Evolutionary conservation across 257 asterid species (phyloP), one percentile per base, ranked within the genome.

Genomic region (Craterostigma plantagineum): DNA sequence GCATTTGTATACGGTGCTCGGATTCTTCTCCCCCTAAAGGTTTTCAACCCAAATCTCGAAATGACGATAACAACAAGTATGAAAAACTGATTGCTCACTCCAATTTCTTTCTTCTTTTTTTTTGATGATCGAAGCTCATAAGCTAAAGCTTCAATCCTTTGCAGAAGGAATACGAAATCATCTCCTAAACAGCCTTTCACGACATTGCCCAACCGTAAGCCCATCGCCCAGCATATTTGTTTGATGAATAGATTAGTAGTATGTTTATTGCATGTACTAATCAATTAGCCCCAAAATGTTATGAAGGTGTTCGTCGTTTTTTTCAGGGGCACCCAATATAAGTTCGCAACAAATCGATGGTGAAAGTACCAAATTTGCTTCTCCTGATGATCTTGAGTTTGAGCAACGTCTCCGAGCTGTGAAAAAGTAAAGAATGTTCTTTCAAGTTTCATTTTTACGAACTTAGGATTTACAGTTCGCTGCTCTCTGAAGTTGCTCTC

Each of bases 361-460:
- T 11, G 73, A 54, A 51, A 33, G 54, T 44, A 23, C 30, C 30
- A 76, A 39, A 17, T 67, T 45, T 56, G 44, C 54, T 46, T 56
- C 73, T 47, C 33, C 66, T 0, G 71, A 70, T 57, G 93, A 86
- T 57, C 64, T 63, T 44, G 74, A 81, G 43, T 87, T 87, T 60
- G 95, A 81, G 69, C 82, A 76, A 54, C 78, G 92, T 39, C 75
- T 87, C 56, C 74, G 69, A 67, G 75, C 76, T 49, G 66, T 87
- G 37, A 76, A 48, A 64, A 66, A 60, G 82, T 73, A 48, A 66
- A 60, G 63, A 14, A 5, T 18, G 18, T 15, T 8, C 49, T 16
- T n/a, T 15, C 35, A 40, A 16, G 7, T 48, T 52, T 43, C 42
- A 10, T 18, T 54, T 53, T n/a, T 10, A 9, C 35, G 14, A 23